Conservation (phyloP, 176 grass and related monocot genomes). For the Pharus latifolius region DNA sequence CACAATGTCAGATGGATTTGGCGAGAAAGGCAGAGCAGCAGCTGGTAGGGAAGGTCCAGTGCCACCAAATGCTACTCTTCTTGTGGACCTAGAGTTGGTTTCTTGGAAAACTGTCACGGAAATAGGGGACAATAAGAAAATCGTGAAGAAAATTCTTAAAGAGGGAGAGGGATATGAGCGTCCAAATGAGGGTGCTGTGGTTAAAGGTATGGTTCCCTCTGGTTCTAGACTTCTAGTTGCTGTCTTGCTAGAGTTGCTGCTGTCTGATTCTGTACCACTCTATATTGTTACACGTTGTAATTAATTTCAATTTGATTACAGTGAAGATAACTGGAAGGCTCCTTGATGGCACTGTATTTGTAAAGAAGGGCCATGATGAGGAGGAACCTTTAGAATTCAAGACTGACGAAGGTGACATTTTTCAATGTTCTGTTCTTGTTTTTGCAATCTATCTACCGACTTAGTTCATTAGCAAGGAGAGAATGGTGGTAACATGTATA, state of each 20-base stretch:
- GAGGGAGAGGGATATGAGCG: constrained; percentile 77
- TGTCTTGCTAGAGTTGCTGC: too few relatives aligned
- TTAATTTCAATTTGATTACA: not conserved
- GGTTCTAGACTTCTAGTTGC: not conserved
- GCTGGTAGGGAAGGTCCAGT: constrained; percentile 37
- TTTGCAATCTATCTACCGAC: too few relatives aligned
- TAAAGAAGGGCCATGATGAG: constrained; percentile 61
- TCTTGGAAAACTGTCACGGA: constrained; percentile 75
- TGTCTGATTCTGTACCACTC: too few relatives aligned
- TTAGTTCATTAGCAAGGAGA: too few relatives aligned
- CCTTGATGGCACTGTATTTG: constrained; percentile 57
- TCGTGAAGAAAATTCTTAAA: constrained; percentile 70
- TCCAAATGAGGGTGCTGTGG: constrained; percentile 78
- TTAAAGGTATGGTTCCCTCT: constrained; percentile 42
- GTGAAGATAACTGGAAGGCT: constrained; percentile 59
- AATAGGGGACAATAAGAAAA: constrained; percentile 72
- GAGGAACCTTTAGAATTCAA: constrained; percentile 74
- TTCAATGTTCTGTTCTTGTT: not conserved
- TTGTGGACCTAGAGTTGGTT: constrained; percentile 53
- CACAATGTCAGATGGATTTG: constrained; percentile 52
- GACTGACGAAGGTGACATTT: constrained; percentile 40
- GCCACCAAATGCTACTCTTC: constrained; percentile 44
- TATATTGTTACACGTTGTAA: too few relatives aligned
- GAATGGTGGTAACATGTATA: not conserved
- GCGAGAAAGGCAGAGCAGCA: constrained; percentile 54